Base-by-base conservation (phyloP, 176 grass and related monocot species). In the Triticum timopheevii region DNA sequence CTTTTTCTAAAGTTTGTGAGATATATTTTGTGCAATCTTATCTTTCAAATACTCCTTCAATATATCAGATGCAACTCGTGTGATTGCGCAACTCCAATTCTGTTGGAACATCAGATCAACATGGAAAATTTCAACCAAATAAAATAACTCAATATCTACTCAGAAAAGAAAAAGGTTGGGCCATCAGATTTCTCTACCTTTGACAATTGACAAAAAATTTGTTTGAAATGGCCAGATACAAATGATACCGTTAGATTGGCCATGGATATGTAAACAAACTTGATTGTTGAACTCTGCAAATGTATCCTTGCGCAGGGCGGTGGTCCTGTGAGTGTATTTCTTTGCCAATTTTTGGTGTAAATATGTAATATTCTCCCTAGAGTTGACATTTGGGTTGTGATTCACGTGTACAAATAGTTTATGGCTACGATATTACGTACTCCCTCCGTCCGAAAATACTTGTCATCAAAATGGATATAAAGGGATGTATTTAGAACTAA, bases 331-430 rank as follows among this genome's bases (percentile, higher is more conserved):
- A 40, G 7, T 47, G 71, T 13, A 27, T 47, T 16, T 74, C 23
- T 74, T 47, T 74, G 35, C 36, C 35, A 74, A 28, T 27, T 42
- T 74, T 47, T 42, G 8, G 40, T 45, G 23, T 47, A 47, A 13
- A 47, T 45, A 49, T 80, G 34, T 9, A 40, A 44, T 80, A 24
- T 16, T 42, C n/a, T 20, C 59, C 20, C 3, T 28, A 61, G 33
- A 83, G 50, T 83, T 83, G 68, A 83, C 68, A 83, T 30, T 61
- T 58, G 23, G 50, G 50, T 42, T 7, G 10, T 61, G 69, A 74
- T 83, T 35, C 52, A 27, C 38, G 23, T 74, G 52, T 28, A 3
- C 52, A 61, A 40, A 44, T 44, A 71, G 1, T 73, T 31, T 61
- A 44, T 61, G 63, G 22, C n/a, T 24, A 13, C 17, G 3, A 24